Conservation (phyloP, 305 asterid species). For the Fraxinus nigra region DNA sequence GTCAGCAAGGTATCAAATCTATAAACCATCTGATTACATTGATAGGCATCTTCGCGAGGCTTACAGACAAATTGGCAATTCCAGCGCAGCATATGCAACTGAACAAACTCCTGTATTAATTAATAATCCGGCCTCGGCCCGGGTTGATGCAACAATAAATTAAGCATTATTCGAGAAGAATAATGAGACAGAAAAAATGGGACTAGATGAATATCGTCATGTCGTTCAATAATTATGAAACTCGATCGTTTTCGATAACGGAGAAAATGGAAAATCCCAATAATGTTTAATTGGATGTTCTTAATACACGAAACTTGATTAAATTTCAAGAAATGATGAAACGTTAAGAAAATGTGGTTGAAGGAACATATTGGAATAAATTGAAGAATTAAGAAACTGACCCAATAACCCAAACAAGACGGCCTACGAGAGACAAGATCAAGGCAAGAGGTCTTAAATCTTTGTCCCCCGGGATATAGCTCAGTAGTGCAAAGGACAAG, state of each 20-base stretch:
- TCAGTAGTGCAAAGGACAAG: no score
- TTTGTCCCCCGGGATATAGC: no score
- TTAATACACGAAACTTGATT: no score
- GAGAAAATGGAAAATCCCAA: no score
- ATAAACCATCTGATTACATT: constrained; percentile 41
- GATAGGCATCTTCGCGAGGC: constrained; percentile 42
- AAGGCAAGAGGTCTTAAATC: no score
- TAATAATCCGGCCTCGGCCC: background rate
- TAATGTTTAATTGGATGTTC: background rate
- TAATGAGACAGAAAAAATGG: no score
- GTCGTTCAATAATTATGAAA: background rate
- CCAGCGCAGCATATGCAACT: constrained; percentile 49
- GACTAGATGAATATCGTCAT: background rate
- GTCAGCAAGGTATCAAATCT: constrained; percentile 49
- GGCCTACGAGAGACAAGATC: constrained; percentile 23
- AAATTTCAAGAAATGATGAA: background rate
- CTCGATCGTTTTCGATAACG: background rate
- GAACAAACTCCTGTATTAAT: constrained; percentile 29
- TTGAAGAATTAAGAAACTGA: background rate
- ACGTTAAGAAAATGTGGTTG: background rate
- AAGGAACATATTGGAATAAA: background rate
- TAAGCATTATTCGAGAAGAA: background rate
- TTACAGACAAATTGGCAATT: constrained; percentile 36
- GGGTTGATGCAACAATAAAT: background rate
- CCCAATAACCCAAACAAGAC: constrained; percentile 45